phyloP scores from a whole-genome alignment of 768 basidiomycete genomes.

The Naganishia antarctica region DNA sequence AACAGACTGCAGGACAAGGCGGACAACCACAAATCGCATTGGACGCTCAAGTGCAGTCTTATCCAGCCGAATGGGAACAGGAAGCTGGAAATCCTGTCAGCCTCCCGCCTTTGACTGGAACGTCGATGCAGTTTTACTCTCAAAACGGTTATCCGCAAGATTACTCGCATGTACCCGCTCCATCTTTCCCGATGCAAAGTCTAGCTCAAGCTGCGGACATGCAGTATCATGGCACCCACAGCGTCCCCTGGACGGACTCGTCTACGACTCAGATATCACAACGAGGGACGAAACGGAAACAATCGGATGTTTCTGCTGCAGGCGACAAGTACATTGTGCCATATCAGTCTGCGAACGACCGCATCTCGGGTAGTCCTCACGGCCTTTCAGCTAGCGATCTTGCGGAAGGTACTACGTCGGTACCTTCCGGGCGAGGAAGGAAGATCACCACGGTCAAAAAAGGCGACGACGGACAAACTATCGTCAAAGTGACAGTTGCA shows the following conservation, averaged over 20 bases:
- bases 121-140: conserved; percentile 12
- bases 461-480: conserved; percentile 21
- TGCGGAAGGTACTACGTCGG: conserved; percentile 1
- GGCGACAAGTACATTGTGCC: conserved; percentile 9
- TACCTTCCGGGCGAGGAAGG: conserved; percentile 9
- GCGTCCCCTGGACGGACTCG: conserved; percentile 6
- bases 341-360: background rate
- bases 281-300: conserved; percentile 15
- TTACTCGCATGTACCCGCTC: background rate
- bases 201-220: conserved; percentile 14
- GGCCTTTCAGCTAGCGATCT: background rate
- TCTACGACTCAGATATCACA: background rate
- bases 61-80: conserved; percentile 16
- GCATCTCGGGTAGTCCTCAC: background rate
- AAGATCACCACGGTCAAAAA: conserved; percentile 19
- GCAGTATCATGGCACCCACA: conserved; percentile 6
- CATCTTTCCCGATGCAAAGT: conserved; percentile 12
- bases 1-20: background rate
- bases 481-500: conserved; percentile 28
- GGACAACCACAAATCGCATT: background rate
- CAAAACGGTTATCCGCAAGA: conserved; percentile 15
- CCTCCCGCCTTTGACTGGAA: conserved; percentile 1
- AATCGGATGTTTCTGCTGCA: background rate
- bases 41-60: conserved; percentile 10
- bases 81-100: background rate